These are phyloP conservation scores for Trichosanthes cucumerina DNA, from an alignment of 306 rosid genomes.

Conservation along the genomic window DNA sequence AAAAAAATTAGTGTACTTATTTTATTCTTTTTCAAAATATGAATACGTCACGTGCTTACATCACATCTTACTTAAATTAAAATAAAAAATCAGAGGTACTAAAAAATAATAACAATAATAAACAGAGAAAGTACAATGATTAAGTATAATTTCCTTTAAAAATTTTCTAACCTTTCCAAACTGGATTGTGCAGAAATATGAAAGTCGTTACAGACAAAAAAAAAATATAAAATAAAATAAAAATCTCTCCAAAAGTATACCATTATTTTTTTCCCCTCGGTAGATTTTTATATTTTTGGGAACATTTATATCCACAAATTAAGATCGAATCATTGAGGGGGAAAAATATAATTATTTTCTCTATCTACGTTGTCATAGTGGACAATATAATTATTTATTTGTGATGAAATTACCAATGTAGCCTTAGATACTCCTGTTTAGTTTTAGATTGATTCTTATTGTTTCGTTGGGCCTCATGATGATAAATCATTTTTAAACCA, in stretches of 20 bases:
- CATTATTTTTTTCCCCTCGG: background rate
- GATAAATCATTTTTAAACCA: too few species aligned
- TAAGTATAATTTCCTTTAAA: background rate
- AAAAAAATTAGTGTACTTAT: background rate
- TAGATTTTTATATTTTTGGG: background rate
- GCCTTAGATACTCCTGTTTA: background rate
- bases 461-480: too few species aligned
- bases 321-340: background rate
- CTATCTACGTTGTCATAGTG: background rate
- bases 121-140: background rate
- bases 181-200: background rate
- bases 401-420: background rate
- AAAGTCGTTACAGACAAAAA: background rate
- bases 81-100: background rate
- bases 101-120: background rate
- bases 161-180: background rate
- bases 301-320: constrained; percentile 1
- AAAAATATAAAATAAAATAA: too few species aligned
- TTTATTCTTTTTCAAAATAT: background rate
- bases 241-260: background rate
- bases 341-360: background rate
- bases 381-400: background rate
- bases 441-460: too few species aligned
- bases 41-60: background rate
- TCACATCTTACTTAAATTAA: background rate